phyloP scores from a whole-genome alignment of 73 alveolate genomes.

The Paramecium primaurelia region DNA sequence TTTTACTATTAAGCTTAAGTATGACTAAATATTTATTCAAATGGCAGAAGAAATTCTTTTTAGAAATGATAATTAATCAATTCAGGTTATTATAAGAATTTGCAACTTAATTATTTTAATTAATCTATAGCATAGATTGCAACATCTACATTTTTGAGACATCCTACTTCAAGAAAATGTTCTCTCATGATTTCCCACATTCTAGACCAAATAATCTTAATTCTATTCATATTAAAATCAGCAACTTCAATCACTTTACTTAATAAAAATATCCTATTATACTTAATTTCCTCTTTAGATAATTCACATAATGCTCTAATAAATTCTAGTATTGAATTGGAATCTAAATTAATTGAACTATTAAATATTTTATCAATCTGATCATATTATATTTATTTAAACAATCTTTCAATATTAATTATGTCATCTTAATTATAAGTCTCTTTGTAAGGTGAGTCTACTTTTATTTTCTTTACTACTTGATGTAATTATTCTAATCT shows the following conservation, averaged over 20 bases:
- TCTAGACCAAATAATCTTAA: constrained; percentile 78
- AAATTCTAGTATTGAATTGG: constrained; percentile 79
- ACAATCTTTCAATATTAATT: constrained; percentile 54
- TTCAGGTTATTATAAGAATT: constrained; percentile 70
- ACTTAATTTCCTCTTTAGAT: constrained; percentile 75
- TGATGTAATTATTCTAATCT: constrained; percentile 68
- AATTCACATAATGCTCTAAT: constrained; percentile 76
- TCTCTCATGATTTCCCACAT: constrained; percentile 86
- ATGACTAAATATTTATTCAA: constrained; percentile 65
- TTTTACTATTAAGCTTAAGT: constrained; percentile 3
- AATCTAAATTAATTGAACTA: constrained; percentile 73
- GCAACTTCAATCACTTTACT: constrained; percentile 89
- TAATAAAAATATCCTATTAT: constrained; percentile 72
- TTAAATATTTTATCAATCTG: constrained; percentile 80
- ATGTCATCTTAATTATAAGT: neutral
- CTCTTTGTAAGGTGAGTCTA: neutral
- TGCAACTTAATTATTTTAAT: constrained; percentile 78
- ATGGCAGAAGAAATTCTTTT: constrained; percentile 81
- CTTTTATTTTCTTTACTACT: constrained; percentile 16
- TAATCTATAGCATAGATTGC: constrained; percentile 80
- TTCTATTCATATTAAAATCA: constrained; percentile 81
- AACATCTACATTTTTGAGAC: constrained; percentile 67
- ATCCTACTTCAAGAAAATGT: constrained; percentile 81
- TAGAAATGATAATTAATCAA: constrained; percentile 74
- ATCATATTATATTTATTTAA: constrained; percentile 58